Evolutionary conservation across 768 basidiomycete species (phyloP).

Genomic region (Pulveroboletus sp.): DNA sequence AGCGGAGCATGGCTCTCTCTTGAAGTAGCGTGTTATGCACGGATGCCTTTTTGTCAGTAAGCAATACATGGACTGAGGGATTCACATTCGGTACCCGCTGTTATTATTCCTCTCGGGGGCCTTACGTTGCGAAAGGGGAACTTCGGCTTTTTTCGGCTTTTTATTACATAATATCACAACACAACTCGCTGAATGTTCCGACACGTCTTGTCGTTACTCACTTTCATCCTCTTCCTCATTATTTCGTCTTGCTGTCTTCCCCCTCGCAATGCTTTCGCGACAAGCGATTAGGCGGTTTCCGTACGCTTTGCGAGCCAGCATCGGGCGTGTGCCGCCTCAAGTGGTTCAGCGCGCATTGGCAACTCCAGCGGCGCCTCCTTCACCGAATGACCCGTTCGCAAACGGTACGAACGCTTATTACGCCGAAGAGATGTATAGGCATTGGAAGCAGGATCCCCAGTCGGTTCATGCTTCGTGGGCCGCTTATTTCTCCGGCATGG

Average conservation of each 20-base stretch:
- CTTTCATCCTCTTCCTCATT: not conserved
- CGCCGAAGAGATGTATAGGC: conserved; percentile 94
- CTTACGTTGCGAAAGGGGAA: not conserved
- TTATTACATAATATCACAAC: conserved; percentile 13
- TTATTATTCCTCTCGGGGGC: conserved; percentile 1
- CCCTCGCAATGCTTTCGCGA: conserved; percentile 35
- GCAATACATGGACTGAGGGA: no score
- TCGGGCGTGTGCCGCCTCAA: conserved; percentile 15
- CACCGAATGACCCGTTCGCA: conserved; percentile 83
- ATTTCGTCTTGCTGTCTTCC: not conserved
- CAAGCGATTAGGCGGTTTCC: conserved; percentile 37
- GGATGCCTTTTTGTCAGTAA: no score
- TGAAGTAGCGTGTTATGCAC: conserved; percentile 3
- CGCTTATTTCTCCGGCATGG: conserved; percentile 90
- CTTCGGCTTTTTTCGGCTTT: conserved; percentile 15
- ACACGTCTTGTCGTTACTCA: not conserved
- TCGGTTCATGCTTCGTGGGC: conserved; percentile 95
- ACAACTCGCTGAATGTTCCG: not conserved
- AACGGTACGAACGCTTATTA: conserved; percentile 96
- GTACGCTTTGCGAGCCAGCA: conserved; percentile 21
- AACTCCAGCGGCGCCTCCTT: conserved; percentile 53
- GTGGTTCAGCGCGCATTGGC: conserved; percentile 39
- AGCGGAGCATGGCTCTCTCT: conserved; percentile 7
- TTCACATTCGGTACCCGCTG: conserved; percentile 4
- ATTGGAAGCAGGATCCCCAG: conserved; percentile 86